phyloP scores from a whole-genome alignment of 495 filamentous ascomycete genomes.

The Jackrogersella multiformis region DNA sequence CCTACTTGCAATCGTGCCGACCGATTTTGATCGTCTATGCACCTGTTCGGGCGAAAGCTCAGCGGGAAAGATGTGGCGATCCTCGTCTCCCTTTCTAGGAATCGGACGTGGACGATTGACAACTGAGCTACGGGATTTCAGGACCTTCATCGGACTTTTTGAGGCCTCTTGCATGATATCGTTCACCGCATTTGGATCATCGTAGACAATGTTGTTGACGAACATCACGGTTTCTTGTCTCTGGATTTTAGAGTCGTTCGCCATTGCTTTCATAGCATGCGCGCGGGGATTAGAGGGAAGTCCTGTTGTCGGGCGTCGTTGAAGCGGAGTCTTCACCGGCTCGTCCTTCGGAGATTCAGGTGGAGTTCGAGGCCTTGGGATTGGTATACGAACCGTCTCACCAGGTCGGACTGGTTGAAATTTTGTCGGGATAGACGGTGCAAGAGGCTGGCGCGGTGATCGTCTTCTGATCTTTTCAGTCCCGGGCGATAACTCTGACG shows the following conservation, averaged over 20 bases:
- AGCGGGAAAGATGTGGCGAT: slow-evolving; percentile 52
- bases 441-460: slow-evolving; percentile 48
- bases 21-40: slow-evolving; percentile 58
- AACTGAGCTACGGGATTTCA: slow-evolving; percentile 49
- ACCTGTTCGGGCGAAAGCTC: slow-evolving; percentile 48
- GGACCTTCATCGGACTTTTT: slow-evolving; percentile 39
- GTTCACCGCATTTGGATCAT: slow-evolving; percentile 56
- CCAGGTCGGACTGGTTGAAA: slow-evolving; percentile 41
- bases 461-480: slow-evolving; percentile 53
- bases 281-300: slow-evolving; percentile 60
- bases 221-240: slow-evolving; percentile 61
- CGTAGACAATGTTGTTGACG: slow-evolving; percentile 61
- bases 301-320: slow-evolving; percentile 58
- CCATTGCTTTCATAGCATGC: slow-evolving; percentile 49
- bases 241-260: slow-evolving; percentile 42
- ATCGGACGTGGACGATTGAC: slow-evolving; percentile 64
- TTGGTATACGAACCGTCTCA: slow-evolving; percentile 45
- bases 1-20: slow-evolving; percentile 50
- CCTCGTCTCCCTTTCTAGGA: slow-evolving; percentile 53
- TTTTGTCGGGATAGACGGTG: slow-evolving; percentile 30
- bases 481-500: slow-evolving; percentile 58
- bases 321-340: slow-evolving; percentile 52
- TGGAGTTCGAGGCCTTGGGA: slow-evolving; percentile 37
- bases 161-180: slow-evolving; percentile 54
- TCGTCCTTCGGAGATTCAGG: slow-evolving; percentile 40